Evolutionary conservation across 2,329 filamentous ascomycete genomes (phyloP).

Genomic region (Pestalotiopsis sp.): DNA sequence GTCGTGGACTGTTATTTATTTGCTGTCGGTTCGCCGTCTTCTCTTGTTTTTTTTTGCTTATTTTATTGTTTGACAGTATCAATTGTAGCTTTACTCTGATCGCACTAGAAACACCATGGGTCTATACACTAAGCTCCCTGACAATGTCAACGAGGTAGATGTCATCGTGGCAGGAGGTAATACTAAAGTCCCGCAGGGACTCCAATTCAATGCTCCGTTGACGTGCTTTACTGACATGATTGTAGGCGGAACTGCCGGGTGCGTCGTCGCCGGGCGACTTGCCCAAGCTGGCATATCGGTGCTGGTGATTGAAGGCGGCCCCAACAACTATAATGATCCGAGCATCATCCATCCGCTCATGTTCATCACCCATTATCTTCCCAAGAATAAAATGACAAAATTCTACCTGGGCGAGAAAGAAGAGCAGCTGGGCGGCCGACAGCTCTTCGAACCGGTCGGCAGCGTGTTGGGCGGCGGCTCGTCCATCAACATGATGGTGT

Average conservation of each 20-base stretch:
- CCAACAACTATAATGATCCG: slow-evolving; percentile 12
- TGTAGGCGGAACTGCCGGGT: slow-evolving; percentile 13
- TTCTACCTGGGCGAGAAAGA: slow-evolving; percentile 47
- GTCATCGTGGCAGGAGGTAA: slow-evolving; percentile 32
- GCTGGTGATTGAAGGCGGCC: slow-evolving; percentile 14
- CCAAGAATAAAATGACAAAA: slow-evolving; percentile 42
- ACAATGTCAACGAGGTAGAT: slow-evolving; percentile 27
- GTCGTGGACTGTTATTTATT: too few relatives aligned
- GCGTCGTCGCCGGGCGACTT: slow-evolving; percentile 13
- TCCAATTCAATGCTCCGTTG: too few relatives aligned
- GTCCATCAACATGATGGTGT: slow-evolving; percentile 53
- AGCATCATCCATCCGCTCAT: slow-evolving; percentile 45
- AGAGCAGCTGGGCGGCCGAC: slow-evolving; percentile 45
- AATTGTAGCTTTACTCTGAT: not conserved
- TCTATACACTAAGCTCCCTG: slow-evolving; percentile 22
- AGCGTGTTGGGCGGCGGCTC: slow-evolving; percentile 58
- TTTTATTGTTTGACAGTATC: too few relatives aligned
- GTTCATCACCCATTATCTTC: slow-evolving; percentile 49
- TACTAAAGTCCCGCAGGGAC: not conserved
- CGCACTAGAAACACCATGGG: slow-evolving; percentile 20
- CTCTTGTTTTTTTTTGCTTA: too few relatives aligned
- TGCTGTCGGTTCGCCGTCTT: too few relatives aligned
- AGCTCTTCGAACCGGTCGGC: slow-evolving; percentile 40
- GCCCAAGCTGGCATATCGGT: slow-evolving; percentile 14
- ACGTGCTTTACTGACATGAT: not conserved